A percentile compares a stretch with the other conserved stretches of the same genome.
phyloP scores from a whole-genome alignment of 2,329 filamentous ascomycete genomes.

The Nigrospora osmanthi region DNA sequence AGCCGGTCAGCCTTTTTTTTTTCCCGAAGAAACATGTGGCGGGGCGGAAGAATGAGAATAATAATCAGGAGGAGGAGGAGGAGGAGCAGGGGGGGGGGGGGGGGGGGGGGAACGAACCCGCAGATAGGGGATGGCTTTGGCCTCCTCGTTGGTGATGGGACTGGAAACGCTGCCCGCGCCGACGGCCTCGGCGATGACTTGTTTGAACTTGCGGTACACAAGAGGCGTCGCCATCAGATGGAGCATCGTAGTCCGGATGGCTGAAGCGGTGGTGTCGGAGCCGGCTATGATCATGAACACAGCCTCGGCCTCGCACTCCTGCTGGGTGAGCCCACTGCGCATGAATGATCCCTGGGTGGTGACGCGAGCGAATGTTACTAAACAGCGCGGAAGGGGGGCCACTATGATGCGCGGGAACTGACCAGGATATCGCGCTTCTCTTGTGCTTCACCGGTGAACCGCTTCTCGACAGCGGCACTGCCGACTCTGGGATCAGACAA shows the following conservation, averaged over 20 bases:
- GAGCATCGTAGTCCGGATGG: slow-evolving; percentile 37
- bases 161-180: slow-evolving; percentile 20
- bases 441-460: slow-evolving; percentile 1
- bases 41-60: background rate
- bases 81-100: too few species aligned
- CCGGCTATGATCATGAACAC: slow-evolving; percentile 22
- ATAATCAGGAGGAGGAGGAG: too few species aligned
- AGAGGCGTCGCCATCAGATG: slow-evolving; percentile 36
- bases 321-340: slow-evolving; percentile 19
- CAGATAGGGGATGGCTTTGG: slow-evolving; percentile 24
- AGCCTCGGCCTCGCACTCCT: slow-evolving; percentile 19
- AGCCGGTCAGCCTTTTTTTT: too few species aligned
- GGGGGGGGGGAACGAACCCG: slow-evolving; percentile 3
- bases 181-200: slow-evolving; percentile 31
- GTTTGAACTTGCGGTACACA: slow-evolving; percentile 33
- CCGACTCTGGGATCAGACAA: slow-evolving; percentile 1
- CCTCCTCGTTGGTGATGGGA: slow-evolving; percentile 19
- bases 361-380: background rate
- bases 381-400: background rate
- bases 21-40: background rate
- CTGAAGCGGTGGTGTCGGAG: slow-evolving; percentile 42
- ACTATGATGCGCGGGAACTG: background rate
- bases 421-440: slow-evolving; percentile 6
- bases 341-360: slow-evolving; percentile 20
- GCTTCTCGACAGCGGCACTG: slow-evolving; percentile 1